A percentile compares a stretch with the other conserved stretches of the same genome.
Evolutionary conservation across 768 basidiomycete genomes (phyloP).

Genomic region (Pisolithus albus): DNA sequence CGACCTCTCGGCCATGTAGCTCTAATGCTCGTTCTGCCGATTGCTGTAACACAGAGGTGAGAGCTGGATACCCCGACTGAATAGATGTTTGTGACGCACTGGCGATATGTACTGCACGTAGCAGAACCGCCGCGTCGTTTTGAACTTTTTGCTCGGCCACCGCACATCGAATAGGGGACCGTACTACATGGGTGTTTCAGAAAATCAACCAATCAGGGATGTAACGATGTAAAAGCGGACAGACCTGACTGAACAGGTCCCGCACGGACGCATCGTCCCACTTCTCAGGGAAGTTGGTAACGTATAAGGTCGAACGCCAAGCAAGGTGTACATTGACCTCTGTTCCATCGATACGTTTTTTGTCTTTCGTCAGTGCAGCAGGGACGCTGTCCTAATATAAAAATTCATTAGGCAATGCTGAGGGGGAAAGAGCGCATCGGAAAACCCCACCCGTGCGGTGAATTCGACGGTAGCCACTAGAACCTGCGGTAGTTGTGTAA

Average conservation of each 20-base stretch:
- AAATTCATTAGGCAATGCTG: background rate
- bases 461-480: constrained; percentile 90
- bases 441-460: constrained; percentile 38
- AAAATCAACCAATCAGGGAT: constrained; percentile 1
- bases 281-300: constrained; percentile 90
- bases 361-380: constrained; percentile 88
- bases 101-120: constrained; percentile 89
- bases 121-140: constrained; percentile 83
- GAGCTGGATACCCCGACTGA: background rate
- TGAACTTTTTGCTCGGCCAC: constrained; percentile 98
- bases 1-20: constrained; percentile 70
- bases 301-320: constrained; percentile 91
- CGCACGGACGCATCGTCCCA: constrained; percentile 73
- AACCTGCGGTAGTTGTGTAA: constrained; percentile 51
- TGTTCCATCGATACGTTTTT: constrained; percentile 69
- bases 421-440: background rate
- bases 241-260: constrained; percentile 70
- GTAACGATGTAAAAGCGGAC: constrained; percentile 8
- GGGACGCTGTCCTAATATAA: constrained; percentile 65
- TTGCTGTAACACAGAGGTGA: constrained; percentile 29
- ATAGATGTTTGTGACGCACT: constrained; percentile 37
- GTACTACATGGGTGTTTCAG: constrained; percentile 44
- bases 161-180: constrained; percentile 90
- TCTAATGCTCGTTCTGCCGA: constrained; percentile 74
- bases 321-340: constrained; percentile 85